Evolutionary conservation across 495 filamentous ascomycete species (phyloP).

Genomic region (Emericellopsis terricola): DNA sequence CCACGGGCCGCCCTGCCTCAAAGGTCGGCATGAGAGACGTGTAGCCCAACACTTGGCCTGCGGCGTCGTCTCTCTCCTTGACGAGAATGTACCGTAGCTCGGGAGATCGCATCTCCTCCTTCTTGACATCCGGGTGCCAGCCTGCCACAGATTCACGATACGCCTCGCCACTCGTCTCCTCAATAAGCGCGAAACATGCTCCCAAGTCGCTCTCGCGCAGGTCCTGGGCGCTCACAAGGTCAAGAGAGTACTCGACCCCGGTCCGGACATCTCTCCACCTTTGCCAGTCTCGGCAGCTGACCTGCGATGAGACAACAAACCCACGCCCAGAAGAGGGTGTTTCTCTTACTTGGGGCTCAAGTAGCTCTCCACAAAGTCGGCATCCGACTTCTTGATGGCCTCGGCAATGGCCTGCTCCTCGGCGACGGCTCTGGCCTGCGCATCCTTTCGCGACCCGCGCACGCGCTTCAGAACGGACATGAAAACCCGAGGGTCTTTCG

Average conservation of each 20-base stretch:
- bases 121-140: constrained; percentile 56
- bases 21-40: constrained; percentile 70
- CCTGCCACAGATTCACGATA: constrained; percentile 46
- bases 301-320: neutral
- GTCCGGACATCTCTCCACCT: constrained; percentile 26
- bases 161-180: constrained; percentile 43
- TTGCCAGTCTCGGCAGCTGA: constrained; percentile 16
- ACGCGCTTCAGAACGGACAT: no score
- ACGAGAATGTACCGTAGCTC: constrained; percentile 53
- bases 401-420: constrained; percentile 20
- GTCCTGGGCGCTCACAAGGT: constrained; percentile 20
- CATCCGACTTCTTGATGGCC: constrained; percentile 24
- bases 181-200: constrained; percentile 53
- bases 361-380: constrained; percentile 25
- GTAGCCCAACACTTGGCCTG: constrained; percentile 37
- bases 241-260: constrained; percentile 18
- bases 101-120: constrained; percentile 54
- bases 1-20: constrained; percentile 53
- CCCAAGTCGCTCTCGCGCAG: constrained; percentile 35
- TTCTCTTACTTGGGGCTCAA: constrained; percentile 18
- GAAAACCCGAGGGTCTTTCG: no score
- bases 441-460: no score
- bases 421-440: constrained; percentile 2
- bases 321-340: no score
- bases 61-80: constrained; percentile 9